phyloP scores from a whole-genome alignment of 164 flowering plant genomes.

The Chimonanthus salicifolius region DNA sequence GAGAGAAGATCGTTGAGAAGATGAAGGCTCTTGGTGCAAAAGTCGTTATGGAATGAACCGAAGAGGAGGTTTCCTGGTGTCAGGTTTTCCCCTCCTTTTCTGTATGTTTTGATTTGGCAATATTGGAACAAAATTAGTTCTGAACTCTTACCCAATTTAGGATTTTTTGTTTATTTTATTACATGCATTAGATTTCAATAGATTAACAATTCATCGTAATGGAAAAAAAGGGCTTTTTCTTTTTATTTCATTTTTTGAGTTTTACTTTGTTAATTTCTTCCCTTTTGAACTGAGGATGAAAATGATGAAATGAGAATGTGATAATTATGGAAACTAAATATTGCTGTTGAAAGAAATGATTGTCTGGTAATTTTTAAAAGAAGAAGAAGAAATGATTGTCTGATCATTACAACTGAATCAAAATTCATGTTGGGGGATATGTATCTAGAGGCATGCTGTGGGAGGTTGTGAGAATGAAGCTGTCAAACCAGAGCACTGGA shows the following conservation, averaged over 20 bases:
- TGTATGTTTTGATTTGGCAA: not conserved
- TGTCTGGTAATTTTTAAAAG: no score
- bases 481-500: not conserved
- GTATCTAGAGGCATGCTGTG: not conserved
- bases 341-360: not conserved
- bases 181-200: no score
- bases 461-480: not conserved
- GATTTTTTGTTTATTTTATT: not conserved
- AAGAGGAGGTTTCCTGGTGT: not conserved
- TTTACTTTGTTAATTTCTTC: not conserved
- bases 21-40: constrained; percentile 81
- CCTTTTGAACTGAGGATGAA: not conserved
- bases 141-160: not conserved
- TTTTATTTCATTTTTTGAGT: not conserved
- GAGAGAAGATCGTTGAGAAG: constrained; percentile 64
- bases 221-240: not conserved
- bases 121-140: constrained; percentile 1
- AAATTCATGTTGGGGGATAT: not conserved
- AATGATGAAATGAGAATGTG: not conserved
- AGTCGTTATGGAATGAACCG: constrained; percentile 61
- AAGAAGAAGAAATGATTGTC: not conserved
- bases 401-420: not conserved
- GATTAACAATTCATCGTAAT: not conserved
- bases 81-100: not conserved
- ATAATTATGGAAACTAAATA: not conserved